phyloP scores from a whole-genome alignment of 805 yeast genomes.

The Debaryomyces castellii region DNA sequence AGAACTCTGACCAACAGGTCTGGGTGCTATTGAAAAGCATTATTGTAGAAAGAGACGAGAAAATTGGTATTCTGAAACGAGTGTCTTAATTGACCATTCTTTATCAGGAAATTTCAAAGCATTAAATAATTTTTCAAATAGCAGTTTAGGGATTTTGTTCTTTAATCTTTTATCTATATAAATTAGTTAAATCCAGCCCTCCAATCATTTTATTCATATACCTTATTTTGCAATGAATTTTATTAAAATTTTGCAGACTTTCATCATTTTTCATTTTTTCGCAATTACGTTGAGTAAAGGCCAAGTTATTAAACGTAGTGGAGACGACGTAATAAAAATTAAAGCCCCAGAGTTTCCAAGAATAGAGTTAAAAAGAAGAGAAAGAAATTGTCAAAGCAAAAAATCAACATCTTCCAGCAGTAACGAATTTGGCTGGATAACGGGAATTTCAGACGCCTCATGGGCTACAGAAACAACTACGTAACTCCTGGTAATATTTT shows the following conservation, averaged over 20 bases:
- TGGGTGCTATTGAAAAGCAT: too few species aligned
- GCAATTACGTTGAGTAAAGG: neutral
- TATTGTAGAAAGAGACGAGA: too few species aligned
- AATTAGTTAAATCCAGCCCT: neutral
- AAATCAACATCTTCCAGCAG: neutral
- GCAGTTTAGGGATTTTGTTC: neutral
- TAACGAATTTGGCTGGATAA: neutral
- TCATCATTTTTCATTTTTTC: neutral
- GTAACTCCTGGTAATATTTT: neutral
- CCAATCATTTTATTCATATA: neutral
- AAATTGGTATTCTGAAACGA: neutral
- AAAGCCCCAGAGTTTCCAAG: neutral
- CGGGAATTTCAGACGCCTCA: neutral
- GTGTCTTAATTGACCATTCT: neutral
- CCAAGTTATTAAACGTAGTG: neutral
- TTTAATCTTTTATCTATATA: too few species aligned
- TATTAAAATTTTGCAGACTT: neutral
- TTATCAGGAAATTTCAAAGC: neutral
- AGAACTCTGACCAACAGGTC: too few species aligned
- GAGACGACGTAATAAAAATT: neutral
- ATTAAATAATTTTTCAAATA: too few species aligned
- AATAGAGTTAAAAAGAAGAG: conserved; percentile 4
- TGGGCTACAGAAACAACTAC: conserved; percentile 7
- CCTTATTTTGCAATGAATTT: neutral
- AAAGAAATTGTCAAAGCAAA: neutral